Conservation (phyloP, 2,329 filamentous ascomycete genomes). For the Capronia epimyces region DNA sequence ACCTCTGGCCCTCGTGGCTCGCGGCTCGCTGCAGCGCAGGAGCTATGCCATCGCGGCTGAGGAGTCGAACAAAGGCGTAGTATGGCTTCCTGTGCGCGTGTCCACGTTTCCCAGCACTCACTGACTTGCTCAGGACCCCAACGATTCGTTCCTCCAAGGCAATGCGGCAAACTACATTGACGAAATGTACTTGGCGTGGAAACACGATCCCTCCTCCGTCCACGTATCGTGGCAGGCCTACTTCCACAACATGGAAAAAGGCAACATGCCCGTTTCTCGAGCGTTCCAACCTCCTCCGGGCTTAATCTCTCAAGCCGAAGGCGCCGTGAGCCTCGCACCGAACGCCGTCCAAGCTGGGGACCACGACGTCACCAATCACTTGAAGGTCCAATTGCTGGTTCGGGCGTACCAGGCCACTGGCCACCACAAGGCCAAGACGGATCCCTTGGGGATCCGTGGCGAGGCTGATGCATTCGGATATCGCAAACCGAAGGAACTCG, state of each 20-base stretch:
- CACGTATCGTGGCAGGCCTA: conserved; percentile 99
- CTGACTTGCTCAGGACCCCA: conserved; percentile 58
- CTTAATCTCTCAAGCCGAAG: conserved; percentile 74
- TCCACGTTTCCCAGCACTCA: neutral
- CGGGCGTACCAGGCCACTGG: conserved; percentile 96
- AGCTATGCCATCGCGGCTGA: conserved; percentile 56
- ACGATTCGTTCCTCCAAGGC: conserved; percentile 92
- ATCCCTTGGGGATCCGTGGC: conserved; percentile 88
- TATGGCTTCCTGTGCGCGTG: conserved; percentile 38
- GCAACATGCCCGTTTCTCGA: conserved; percentile 94
- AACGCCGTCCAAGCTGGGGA: conserved; percentile 49
- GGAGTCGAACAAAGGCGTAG: conserved; percentile 57
- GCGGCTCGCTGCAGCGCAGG: conserved; percentile 40
- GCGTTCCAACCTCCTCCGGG: conserved; percentile 95
- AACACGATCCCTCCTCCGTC: conserved; percentile 83
- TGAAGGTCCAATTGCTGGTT: conserved; percentile 96
- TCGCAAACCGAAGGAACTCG: conserved; percentile 83
- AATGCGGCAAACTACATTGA: conserved; percentile 99
- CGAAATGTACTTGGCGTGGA: conserved; percentile 99
- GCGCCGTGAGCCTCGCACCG: conserved; percentile 58
- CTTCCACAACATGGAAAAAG: conserved; percentile 98
- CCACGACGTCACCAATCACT: conserved; percentile 84
- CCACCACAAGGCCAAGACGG: conserved; percentile 97
- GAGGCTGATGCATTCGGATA: conserved; percentile 79
- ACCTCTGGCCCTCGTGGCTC: conserved; percentile 41